Evolutionary conservation across 2,329 filamentous ascomycete genomes (phyloP).

Genomic region (Aspergillus melleus): DNA sequence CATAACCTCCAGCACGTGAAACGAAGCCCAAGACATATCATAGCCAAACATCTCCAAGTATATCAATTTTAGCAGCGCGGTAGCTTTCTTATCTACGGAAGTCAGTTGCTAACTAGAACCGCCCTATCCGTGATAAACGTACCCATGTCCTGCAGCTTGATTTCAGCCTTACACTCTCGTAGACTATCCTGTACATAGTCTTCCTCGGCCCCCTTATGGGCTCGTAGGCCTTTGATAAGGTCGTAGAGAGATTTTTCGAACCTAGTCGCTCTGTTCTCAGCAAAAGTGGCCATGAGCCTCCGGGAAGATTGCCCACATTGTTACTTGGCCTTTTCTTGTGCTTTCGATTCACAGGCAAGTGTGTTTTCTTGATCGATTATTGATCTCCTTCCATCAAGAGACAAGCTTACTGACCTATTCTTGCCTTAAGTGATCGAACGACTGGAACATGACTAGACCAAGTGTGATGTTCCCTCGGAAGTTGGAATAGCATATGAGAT

Average conservation of each 20-base stretch:
- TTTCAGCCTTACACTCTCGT: constrained; percentile 93
- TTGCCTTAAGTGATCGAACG: not conserved
- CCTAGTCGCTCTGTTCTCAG: constrained; percentile 52
- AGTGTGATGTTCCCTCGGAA: not conserved
- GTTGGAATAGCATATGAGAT: not conserved
- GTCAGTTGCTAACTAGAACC: constrained; percentile 5
- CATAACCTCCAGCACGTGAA: constrained; percentile 99
- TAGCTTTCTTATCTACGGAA: constrained; percentile 82
- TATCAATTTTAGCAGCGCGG: constrained; percentile 89
- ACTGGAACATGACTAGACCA: not conserved
- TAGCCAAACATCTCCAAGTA: constrained; percentile 99
- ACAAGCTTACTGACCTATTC: not conserved
- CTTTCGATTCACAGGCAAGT: not conserved
- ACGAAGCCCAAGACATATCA: constrained; percentile 99
- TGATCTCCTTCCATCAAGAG: not conserved
- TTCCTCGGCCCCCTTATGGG: constrained; percentile 92
- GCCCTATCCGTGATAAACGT: constrained; percentile 29
- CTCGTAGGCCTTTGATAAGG: constrained; percentile 93
- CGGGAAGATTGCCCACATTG: constrained; percentile 11
- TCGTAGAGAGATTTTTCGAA: constrained; percentile 99
- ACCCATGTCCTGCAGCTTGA: constrained; percentile 92
- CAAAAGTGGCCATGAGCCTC: not conserved
- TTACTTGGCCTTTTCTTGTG: not conserved
- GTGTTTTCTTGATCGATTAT: not conserved
- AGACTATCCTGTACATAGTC: constrained; percentile 92